phyloP scores from a whole-genome alignment of 805 yeast genomes.

The fission yeast (Schizosaccharomyces pombe) region DNA sequence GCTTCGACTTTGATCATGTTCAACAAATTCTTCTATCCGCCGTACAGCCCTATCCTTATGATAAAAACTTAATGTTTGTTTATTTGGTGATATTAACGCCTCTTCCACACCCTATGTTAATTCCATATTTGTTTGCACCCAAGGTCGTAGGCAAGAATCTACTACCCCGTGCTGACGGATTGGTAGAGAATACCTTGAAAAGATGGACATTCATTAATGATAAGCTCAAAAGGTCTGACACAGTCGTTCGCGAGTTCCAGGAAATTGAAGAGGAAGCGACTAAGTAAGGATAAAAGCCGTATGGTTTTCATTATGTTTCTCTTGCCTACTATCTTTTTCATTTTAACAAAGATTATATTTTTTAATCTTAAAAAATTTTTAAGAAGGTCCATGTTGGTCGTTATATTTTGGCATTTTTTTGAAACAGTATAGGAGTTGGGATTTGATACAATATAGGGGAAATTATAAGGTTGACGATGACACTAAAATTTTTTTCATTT shows the following conservation, averaged over 20 bases:
- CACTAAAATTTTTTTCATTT: too few relatives aligned
- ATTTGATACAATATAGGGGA: too few relatives aligned
- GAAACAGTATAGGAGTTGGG: too few relatives aligned
- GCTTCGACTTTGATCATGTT: neutral
- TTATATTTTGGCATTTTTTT: too few relatives aligned
- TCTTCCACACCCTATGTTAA: neutral
- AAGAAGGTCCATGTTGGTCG: too few relatives aligned
- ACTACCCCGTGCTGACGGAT: neutral
- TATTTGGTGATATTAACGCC: neutral
- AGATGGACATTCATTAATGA: neutral
- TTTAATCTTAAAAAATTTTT: too few relatives aligned
- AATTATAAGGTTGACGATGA: too few relatives aligned
- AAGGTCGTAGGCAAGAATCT: neutral
- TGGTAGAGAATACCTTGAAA: neutral
- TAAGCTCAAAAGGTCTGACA: neutral
- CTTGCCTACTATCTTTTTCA: too few relatives aligned
- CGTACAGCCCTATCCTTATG: neutral
- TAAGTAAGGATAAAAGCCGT: too few relatives aligned
- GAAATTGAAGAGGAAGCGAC: neutral
- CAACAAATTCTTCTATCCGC: neutral
- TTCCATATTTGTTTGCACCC: neutral
- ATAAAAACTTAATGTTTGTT: neutral
- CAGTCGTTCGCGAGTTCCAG: neutral
- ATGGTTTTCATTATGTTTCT: too few relatives aligned
- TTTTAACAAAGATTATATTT: too few relatives aligned